Percentiles rank a stretch among this genome's conserved stretches.
These are phyloP conservation scores for Caryopteris hybrid DNA, from an alignment of 305 asterid genomes.

Conservation along the genomic window DNA sequence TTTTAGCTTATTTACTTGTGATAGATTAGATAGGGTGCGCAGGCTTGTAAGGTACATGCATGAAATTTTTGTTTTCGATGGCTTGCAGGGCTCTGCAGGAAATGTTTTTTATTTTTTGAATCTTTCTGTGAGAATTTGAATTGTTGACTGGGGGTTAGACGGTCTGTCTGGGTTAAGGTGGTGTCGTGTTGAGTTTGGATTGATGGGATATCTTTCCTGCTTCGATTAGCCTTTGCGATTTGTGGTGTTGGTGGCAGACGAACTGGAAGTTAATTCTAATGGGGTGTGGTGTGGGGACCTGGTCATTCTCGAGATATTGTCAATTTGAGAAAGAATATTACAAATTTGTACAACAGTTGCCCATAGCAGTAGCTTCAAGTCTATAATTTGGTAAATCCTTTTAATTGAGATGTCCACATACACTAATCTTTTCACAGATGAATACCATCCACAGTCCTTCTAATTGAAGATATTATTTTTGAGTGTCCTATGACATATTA, in stretches of 20 bases:
- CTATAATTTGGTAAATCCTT: not conserved
- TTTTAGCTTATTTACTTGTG: constrained; percentile 9
- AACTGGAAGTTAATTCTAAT: not conserved
- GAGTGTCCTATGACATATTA: not conserved
- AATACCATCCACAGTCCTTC: not conserved
- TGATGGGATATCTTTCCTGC: not conserved
- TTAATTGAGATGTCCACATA: constrained; percentile 8
- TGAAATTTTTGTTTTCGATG: not conserved
- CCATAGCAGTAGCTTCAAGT: not conserved
- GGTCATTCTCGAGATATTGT: not conserved
- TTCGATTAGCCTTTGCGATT: not conserved
- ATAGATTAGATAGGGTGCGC: not conserved
- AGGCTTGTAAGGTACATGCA: constrained; percentile 2
- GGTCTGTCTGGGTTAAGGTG: not conserved
- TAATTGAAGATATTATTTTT: not conserved
- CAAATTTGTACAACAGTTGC: not conserved
- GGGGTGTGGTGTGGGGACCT: not conserved
- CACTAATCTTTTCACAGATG: not conserved
- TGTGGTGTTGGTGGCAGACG: not conserved
- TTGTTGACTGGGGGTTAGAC: not conserved
- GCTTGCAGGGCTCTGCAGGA: not conserved
- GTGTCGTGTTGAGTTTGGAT: not conserved
- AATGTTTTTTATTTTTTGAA: too few relatives aligned
- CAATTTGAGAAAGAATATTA: not conserved
- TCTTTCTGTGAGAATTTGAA: not conserved